These are phyloP conservation scores for Talaromyces proteolyticus DNA, from an alignment of 495 filamentous ascomycete species.

Conservation along the genomic window DNA sequence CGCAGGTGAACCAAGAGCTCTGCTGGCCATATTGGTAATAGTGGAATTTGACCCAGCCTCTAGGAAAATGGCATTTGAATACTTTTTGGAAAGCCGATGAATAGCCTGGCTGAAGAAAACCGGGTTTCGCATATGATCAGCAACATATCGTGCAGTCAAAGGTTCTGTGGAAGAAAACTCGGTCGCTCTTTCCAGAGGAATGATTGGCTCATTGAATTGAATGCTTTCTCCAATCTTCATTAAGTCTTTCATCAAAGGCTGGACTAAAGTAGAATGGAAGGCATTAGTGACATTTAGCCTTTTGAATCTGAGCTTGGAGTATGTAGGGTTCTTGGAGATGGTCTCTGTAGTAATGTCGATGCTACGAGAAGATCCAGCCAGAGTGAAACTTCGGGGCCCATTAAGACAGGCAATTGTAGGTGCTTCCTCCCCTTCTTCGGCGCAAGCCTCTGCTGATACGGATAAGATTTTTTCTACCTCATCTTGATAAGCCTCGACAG, in stretches of 20 bases:
- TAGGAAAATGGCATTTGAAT: slow-evolving; percentile 33
- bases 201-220: slow-evolving; percentile 17
- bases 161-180: slow-evolving; percentile 18
- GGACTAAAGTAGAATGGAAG: slow-evolving; percentile 42
- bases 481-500: slow-evolving; percentile 17
- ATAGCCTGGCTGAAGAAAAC: slow-evolving; percentile 48
- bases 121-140: slow-evolving; percentile 41
- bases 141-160: slow-evolving; percentile 30
- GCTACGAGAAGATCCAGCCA: slow-evolving; percentile 32
- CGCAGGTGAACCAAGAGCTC: slow-evolving; percentile 15
- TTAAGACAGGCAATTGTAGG: slow-evolving; percentile 45
- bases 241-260: slow-evolving; percentile 25
- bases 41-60: slow-evolving; percentile 47
- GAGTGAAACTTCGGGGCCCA: slow-evolving; percentile 35
- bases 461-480: slow-evolving; percentile 11
- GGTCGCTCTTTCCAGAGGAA: slow-evolving; percentile 28
- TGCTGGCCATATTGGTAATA: slow-evolving; percentile 36
- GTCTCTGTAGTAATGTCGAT: slow-evolving; percentile 20
- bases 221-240: slow-evolving; percentile 17
- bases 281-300: slow-evolving; percentile 39
- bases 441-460: slow-evolving; percentile 11
- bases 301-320: slow-evolving; percentile 18
- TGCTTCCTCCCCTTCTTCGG: not conserved
- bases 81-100: slow-evolving; percentile 27
- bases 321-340: not conserved